phyloP scores from a whole-genome alignment of 2,329 filamentous ascomycete genomes.

The Microthyrium microscopicum region DNA sequence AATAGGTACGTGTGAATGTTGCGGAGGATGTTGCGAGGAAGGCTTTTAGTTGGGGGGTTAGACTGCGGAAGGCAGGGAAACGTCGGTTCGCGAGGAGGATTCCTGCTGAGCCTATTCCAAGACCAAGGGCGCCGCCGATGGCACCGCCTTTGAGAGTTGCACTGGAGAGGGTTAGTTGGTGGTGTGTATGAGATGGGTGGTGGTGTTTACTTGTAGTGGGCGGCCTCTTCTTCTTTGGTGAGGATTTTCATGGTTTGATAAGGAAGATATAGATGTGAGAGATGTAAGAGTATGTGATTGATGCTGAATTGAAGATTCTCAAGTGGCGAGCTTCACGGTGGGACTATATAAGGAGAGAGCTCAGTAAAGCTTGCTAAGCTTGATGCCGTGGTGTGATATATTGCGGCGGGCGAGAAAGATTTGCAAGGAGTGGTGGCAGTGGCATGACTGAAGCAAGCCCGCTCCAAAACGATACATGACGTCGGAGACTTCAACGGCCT shows the following conservation, averaged over 20 bases:
- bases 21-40: conserved; percentile 73
- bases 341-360: no score
- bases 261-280: no score
- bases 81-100: conserved; percentile 52
- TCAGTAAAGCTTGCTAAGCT: no score
- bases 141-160: conserved; percentile 65
- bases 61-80: conserved; percentile 59
- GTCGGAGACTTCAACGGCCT: no score
- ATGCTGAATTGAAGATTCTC: no score
- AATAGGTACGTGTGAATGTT: conserved; percentile 53
- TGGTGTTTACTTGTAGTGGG: conserved; percentile 53
- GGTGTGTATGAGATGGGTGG: conserved; percentile 3
- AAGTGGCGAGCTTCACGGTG: no score
- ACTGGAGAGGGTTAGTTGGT: conserved; percentile 19
- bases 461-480: no score
- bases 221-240: conserved; percentile 79
- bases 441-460: no score
- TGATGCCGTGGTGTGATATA: no score
- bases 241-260: conserved; percentile 93
- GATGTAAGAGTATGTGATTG: no score
- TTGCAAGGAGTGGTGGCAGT: no score
- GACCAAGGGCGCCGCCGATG: conserved; percentile 53
- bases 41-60: conserved; percentile 78
- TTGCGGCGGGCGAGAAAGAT: no score
- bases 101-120: conserved; percentile 48